Evolutionary conservation across 495 filamentous ascomycete genomes (phyloP).

Genomic region (Penicillium nucicola): DNA sequence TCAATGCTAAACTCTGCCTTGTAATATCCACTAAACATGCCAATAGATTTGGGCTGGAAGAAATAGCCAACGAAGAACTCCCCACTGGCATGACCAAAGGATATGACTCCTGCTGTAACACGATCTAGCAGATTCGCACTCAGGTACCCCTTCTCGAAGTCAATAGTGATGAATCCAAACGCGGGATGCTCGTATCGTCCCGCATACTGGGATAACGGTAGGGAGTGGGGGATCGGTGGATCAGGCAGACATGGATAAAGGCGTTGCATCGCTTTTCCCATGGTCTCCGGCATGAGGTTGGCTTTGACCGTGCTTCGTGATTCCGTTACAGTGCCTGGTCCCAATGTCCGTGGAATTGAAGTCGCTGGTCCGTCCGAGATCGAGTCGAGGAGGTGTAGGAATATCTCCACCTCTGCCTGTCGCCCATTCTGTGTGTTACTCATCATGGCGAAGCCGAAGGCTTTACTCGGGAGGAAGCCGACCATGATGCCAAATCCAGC

Average conservation of each 20-base stretch:
- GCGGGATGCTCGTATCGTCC: slow-evolving; percentile 10
- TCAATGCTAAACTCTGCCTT: not conserved
- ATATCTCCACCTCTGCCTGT: not conserved
- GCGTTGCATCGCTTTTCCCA: slow-evolving; percentile 1
- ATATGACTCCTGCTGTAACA: not conserved
- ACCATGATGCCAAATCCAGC: slow-evolving; percentile 5
- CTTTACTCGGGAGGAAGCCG: not conserved
- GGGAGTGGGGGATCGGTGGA: slow-evolving; percentile 1
- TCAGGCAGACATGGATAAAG: slow-evolving; percentile 11
- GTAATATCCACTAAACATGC: not conserved
- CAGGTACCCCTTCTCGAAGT: not conserved
- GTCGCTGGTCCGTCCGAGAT: not conserved
- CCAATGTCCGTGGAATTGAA: not conserved
- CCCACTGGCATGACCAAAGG: slow-evolving; percentile 1
- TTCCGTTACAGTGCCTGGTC: not conserved
- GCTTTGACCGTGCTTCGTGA: not conserved
- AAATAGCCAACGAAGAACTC: slow-evolving; percentile 4
- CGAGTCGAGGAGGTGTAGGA: not conserved
- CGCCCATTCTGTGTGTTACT: slow-evolving; percentile 2
- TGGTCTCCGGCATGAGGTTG: not conserved
- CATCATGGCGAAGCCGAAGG: slow-evolving; percentile 7
- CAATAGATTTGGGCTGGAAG: not conserved
- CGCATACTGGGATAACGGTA: slow-evolving; percentile 3
- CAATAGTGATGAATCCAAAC: slow-evolving; percentile 1
- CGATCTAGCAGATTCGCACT: not conserved